Base-by-base conservation (phyloP, 176 grass and related monocot genomes). In the Raddia guianensis region DNA sequence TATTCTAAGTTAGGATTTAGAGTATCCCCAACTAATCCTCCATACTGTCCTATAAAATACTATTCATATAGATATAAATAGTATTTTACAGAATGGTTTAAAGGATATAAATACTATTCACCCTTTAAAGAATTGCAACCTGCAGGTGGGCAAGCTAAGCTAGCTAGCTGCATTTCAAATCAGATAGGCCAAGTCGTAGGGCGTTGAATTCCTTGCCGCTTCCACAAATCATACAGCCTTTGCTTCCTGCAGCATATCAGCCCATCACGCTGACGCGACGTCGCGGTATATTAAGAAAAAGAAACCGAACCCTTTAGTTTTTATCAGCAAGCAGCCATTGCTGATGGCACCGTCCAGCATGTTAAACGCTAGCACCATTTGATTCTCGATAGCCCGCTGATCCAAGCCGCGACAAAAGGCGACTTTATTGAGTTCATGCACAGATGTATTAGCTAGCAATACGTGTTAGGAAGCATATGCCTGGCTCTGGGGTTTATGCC, bases 341-440 rank as follows among this genome's bases (percentile, higher is more conserved):
- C 76, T 76, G 76, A 76, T 80, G 70, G 12, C 87, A 80, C 57
- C 48, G 32, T 33, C 53, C 48, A 61, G 49, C 56, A 63, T 43
- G 56, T 49, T 71, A 27, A 81, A 84, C 75, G 85, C 75, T 47
- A 68, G 40, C 54, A 60, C 3, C 48, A 70, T 85, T 70, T 76
- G 12, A 80, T 85, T 84, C 82, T 47, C 4, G 16, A 48, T 21
- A 64, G 53, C 45, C 20, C 79, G 58, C 57, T 7, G 47, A 70
- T 72, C 63, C 47, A 70, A 6, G 56, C 20, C 53, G 8, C 70
- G 76, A 89, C 87, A 76, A 89, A 75, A 56, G 65, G 14, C 40
- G n/a, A 58, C 82, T 85, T 89, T 85, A 85, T 76, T 54, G 76
- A 4, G 27, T n/a, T 16, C 54, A 84, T 49, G 56, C 9, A 47